phyloP scores from a whole-genome alignment of 495 filamentous ascomycete genomes.

The Lasiosphaeria miniovina region DNA sequence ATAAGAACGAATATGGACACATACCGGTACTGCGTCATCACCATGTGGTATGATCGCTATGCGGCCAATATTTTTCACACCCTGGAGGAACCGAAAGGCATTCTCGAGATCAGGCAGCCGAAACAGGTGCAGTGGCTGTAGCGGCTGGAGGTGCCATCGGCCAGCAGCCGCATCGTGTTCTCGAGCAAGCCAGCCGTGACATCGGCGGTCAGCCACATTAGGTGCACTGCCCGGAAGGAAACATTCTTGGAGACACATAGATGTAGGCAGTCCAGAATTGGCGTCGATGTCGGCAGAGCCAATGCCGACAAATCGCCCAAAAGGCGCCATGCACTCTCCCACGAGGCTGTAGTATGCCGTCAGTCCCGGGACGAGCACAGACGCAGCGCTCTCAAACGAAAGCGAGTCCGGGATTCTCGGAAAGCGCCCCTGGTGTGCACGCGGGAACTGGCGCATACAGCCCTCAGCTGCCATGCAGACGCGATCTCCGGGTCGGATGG shows the following conservation, averaged over 20 bases:
- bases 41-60: no score
- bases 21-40: no score
- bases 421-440: slow-evolving; percentile 27
- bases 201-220: slow-evolving; percentile 5
- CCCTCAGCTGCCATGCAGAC: slow-evolving; percentile 36
- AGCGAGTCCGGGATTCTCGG: slow-evolving; percentile 27
- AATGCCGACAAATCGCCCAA: slow-evolving; percentile 53
- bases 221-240: slow-evolving; percentile 28
- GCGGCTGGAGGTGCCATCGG: no score
- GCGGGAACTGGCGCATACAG: slow-evolving; percentile 36
- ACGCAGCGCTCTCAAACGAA: slow-evolving; percentile 23
- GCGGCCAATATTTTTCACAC: no score
- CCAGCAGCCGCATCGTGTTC: no score
- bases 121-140: no score
- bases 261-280: slow-evolving; percentile 31
- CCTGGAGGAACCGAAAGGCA: no score
- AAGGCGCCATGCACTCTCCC: slow-evolving; percentile 43
- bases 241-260: slow-evolving; percentile 30
- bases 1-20: no score
- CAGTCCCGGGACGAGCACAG: slow-evolving; percentile 36
- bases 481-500: slow-evolving; percentile 32
- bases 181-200: no score
- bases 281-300: slow-evolving; percentile 36
- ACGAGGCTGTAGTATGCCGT: slow-evolving; percentile 52
- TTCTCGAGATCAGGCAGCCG: no score